Evolutionary conservation across 345 rosid genomes (phyloP), one percentile per base, ranked within the genome.

Genomic region (Gossypium arboreum): DNA sequence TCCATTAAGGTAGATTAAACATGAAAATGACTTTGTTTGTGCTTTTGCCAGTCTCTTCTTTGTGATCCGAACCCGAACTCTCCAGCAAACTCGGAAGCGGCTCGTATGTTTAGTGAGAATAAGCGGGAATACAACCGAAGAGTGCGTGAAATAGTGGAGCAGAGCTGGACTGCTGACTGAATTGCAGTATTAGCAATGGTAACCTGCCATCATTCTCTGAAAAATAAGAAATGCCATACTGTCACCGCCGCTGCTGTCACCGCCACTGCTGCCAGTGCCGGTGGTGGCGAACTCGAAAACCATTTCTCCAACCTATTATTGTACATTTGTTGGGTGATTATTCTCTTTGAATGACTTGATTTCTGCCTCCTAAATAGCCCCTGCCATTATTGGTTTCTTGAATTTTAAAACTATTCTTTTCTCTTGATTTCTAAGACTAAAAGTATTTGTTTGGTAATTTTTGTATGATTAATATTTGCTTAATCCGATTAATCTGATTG

Each of bases 21-120:
- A 20, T 55, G 56, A 18, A 45, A 45, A 58, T 58, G 47, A 25
- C 29, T 5, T 57, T 39, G 2, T 72, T 24, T 56, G 2, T 73
- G 17, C 57, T 7, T 70, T 63, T 76, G 27, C 22, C 70, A 91
- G 97, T 91, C 97, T 0, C 76, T 91, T 79, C 97, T 91, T 39
- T 91, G 97, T 64, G 97, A 91, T 66, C 97, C 97, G 41, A 91
- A 89, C 67, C 94, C 97, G 20, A 88, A 91, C 80, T 91, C 97
- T 17, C 97, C 97, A n/a, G 92, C 97, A 70, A 91, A 91, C 51
- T 91, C 94, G 17, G 97, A 89, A 83, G 97, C 97, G 2, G 97
- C 94, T 52, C 83, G 94, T 68, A 85, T 89, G 92, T 89, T 86
- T 73, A 86, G 97, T 70, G 94, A 89, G 84, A 89, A 84, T 73